Evolutionary conservation across 2,329 filamentous ascomycete species (phyloP).

Genomic region (Fusarium brevicatenulatum): DNA sequence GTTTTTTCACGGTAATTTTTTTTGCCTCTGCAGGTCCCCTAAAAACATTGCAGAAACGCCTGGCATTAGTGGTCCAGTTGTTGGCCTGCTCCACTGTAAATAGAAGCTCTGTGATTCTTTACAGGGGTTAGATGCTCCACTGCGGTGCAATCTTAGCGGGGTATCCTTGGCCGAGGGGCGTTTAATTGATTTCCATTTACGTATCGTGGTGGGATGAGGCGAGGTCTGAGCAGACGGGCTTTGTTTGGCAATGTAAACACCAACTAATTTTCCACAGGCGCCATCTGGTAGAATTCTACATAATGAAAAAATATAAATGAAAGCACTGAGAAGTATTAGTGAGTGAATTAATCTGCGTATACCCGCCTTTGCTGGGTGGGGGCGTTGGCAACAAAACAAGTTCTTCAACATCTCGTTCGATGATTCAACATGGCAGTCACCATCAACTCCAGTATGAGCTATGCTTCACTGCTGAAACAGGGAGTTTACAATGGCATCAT

Average conservation of each 20-base stretch:
- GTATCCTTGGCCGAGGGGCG: slow-evolving; percentile 21
- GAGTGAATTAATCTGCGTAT: not conserved
- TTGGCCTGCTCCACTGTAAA: slow-evolving; percentile 27
- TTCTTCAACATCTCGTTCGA: not conserved
- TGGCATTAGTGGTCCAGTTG: slow-evolving; percentile 30
- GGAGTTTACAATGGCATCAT: slow-evolving; percentile 2
- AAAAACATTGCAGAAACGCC: slow-evolving; percentile 21
- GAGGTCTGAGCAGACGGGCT: not conserved
- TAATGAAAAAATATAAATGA: too few relatives aligned
- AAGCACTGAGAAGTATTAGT: not conserved
- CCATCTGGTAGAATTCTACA: not conserved
- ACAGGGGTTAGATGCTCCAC: slow-evolving; percentile 20
- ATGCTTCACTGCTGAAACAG: not conserved
- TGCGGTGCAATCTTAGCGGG: slow-evolving; percentile 27
- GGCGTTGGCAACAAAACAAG: not conserved
- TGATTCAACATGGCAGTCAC: slow-evolving; percentile 6
- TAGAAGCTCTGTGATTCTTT: slow-evolving; percentile 23
- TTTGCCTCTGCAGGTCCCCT: slow-evolving; percentile 27
- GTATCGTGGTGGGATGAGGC: not conserved
- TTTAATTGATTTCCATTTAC: slow-evolving; percentile 29
- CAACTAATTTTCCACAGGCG: not conserved
- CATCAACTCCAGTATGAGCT: slow-evolving; percentile 1
- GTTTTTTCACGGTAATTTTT: slow-evolving; percentile 27
- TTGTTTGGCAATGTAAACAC: not conserved
- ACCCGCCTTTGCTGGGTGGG: not conserved